Conservation (phyloP, 1,284 basidiomycete genomes). For the Boletus smithii region DNA sequence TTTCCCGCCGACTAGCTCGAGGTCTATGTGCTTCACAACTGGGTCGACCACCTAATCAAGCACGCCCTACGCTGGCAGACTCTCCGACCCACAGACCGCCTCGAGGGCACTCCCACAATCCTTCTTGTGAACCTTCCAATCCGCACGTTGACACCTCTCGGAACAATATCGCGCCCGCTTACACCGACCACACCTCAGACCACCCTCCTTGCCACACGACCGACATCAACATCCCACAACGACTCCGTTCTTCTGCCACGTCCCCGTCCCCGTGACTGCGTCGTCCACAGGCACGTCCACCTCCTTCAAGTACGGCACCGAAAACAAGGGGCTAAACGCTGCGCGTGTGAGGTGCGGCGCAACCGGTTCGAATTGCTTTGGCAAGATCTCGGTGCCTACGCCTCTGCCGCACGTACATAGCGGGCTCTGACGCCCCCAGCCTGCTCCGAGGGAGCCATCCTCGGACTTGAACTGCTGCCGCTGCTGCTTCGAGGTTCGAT, state of each 20-base stretch:
- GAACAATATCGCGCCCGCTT: conserved; percentile 42
- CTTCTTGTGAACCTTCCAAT: conserved; percentile 43
- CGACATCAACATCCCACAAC: conserved; percentile 12
- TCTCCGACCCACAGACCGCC: background rate
- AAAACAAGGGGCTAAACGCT: conserved; percentile 50
- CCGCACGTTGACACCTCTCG: conserved; percentile 39
- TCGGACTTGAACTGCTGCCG: background rate
- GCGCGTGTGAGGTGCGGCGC: conserved; percentile 43
- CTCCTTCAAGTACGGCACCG: conserved; percentile 42
- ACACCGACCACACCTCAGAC: conserved; percentile 35
- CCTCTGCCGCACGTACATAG: conserved; percentile 50
- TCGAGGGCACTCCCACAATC: conserved; percentile 10
- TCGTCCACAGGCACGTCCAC: conserved; percentile 11
- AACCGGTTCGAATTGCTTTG: conserved; percentile 26
- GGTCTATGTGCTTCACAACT: too few species aligned
- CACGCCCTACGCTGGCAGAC: too few species aligned
- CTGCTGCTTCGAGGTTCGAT: conserved; percentile 19
- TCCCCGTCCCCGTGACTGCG: background rate
- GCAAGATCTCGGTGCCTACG: conserved; percentile 34
- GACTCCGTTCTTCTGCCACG: too few species aligned
- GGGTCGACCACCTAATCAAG: too few species aligned
- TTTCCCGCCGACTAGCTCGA: too few species aligned
- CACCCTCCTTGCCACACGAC: conserved; percentile 29
- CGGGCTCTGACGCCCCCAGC: conserved; percentile 2
- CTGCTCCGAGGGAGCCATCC: background rate